Base-by-base conservation (phyloP, 192 early-diverging fungal genomes). In the Umbelopsis vinacea region DNA sequence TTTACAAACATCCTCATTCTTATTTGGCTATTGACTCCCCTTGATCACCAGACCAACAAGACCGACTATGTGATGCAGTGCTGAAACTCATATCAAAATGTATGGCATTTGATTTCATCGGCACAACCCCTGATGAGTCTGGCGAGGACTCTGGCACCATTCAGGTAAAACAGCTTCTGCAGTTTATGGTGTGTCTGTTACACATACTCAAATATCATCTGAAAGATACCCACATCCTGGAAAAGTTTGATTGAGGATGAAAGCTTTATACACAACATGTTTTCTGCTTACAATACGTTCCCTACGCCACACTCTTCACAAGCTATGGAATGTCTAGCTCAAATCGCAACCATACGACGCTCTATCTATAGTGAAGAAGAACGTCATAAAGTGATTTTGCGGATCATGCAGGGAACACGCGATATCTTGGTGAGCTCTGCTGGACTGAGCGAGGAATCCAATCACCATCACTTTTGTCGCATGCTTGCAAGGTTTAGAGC, bases 381-480 rank as follows among this genome's bases (percentile, higher is more conserved):
- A 63, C 89, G 94, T 17, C 69, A 83, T 4, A 81, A 78, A 26
- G 94, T 93, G 71, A 84, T 96, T 14, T 81, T 86, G 37, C 81
- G 82, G 60, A 87, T 94, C 66, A 86, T 96, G 80, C 80, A 85
- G 21, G 93, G 90, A 26, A 90, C 89, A 2, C 76, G 79, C 1
- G 84, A 91, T 55, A 92, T 96, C 14, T 76, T 97, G 33, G 77
- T 82, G 15, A 72, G 77, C 26, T 83, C 82, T 0, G 77, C 84
- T 23, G 89, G 92, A 11, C 78, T 96, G 45, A 82, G 89, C 29
- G 90, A 96, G 50, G 83, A 88, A 12, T 86, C 89, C 29, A 95
- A 92, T 79, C 94, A 92, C 79, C 93, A 96, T 68, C 93, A 96
- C 66, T 87, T 96, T 71, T 92, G 93, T 71, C 85, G 94, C 19